phyloP scores from a whole-genome alignment of 2,329 filamentous ascomycete species.

The Tothia fuscella region DNA sequence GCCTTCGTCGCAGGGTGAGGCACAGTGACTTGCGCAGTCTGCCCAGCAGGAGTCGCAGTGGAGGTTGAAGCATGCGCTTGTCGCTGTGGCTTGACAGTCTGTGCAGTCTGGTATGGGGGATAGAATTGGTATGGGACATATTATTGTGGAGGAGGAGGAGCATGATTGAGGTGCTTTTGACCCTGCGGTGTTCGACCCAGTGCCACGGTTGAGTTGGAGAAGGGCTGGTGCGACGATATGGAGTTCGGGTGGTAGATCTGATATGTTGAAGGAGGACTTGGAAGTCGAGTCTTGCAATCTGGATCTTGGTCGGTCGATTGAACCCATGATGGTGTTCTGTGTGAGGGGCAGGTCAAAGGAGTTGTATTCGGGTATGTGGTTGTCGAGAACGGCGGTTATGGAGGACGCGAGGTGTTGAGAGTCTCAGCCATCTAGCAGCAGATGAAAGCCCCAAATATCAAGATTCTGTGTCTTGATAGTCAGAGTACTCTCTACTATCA shows the following conservation, averaged over 20 bases:
- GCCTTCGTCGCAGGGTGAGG: conserved; percentile 7
- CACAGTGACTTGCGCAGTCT: no score
- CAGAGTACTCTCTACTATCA: no score
- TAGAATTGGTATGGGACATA: background rate
- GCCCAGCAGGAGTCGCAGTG: conserved; percentile 4
- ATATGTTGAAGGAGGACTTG: background rate
- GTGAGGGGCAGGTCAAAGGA: no score
- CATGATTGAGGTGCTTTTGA: background rate
- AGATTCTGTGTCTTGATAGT: no score
- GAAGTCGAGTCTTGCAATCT: background rate
- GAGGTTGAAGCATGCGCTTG: background rate
- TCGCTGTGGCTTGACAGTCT: background rate
- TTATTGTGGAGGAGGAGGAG: conserved; percentile 3
- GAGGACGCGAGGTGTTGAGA: background rate
- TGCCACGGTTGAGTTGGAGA: conserved; percentile 2
- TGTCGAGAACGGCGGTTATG: background rate
- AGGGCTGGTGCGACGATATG: conserved; percentile 4
- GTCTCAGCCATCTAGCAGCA: no score
- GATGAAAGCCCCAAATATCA: no score
- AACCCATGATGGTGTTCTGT: background rate
- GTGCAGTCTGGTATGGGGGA: conserved; percentile 1
- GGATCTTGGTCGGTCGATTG: background rate
- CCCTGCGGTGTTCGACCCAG: background rate
- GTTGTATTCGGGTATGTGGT: no score
- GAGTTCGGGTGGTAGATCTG: background rate